Evolutionary conservation across 2,329 filamentous ascomycete genomes (phyloP), one percentile per base, ranked within the genome.

Genomic region (Dactylellina leptospora): DNA sequence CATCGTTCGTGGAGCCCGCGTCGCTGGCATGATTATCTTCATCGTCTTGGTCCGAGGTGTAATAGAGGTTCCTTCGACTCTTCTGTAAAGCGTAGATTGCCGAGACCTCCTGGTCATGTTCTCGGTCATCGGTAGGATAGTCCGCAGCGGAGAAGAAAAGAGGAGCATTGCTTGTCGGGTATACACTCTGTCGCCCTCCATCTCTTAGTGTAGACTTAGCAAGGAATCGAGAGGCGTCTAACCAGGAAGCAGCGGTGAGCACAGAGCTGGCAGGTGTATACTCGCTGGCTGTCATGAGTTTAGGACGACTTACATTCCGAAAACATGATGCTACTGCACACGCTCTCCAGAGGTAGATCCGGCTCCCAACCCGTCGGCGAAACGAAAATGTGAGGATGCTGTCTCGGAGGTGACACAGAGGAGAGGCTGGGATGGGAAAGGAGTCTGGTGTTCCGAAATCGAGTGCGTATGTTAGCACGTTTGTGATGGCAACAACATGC

Each of bases 201-300:
- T 75, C 80, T 75, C 30, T 79, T 76, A 59, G 78, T 73, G 96
- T 93, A 76, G 93, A 97, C 86, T 97, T 95, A 73, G 93, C 91
- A 77, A 99, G 87, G 80, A 99, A 99, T 77, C 89, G 90, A 76
- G 93, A 97, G 78, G 95, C 95, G 88, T 97, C 95, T 97, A 58
- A n/a, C n/a, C n/a, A n/a, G n/a, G n/a, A n/a, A n/a, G n/a, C n/a
- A n/a, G n/a, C n/a, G n/a, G n/a, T n/a, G n/a, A n/a, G n/a, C n/a
- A n/a, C n/a, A n/a, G 51, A 58, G 50, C 54, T 27, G 8, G 16
- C 11, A 23, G 25, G 9, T 36, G 33, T 6, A 16, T 42, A 22
- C 11, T 1, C 8, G 8, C 8, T 3, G 3, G 11, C 23, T 18
- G 23, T 22, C 28, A 27, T 40, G 30, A 16, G 36, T 51, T 74